phyloP scores from a whole-genome alignment of 2,329 filamentous ascomycete genomes.

The Neonectria faginata region DNA sequence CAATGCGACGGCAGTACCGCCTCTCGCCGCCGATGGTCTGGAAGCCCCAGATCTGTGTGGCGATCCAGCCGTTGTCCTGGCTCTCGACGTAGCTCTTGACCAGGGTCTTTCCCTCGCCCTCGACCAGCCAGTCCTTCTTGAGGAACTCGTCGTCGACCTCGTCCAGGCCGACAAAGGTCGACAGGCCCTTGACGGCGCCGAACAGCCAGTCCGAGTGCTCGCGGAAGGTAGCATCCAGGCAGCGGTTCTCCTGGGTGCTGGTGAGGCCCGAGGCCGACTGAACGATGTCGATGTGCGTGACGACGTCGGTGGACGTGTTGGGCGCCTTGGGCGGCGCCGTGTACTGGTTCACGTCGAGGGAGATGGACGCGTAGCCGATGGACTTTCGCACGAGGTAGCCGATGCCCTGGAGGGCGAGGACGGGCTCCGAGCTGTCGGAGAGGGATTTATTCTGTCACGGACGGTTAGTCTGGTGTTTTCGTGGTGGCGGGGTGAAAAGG shows the following conservation, averaged over 20 bases:
- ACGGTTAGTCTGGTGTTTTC: slow-evolving; percentile 2
- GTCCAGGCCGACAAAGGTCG: slow-evolving; percentile 60
- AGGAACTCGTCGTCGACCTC: slow-evolving; percentile 68
- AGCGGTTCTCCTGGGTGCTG: slow-evolving; percentile 69
- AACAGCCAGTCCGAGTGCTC: slow-evolving; percentile 84
- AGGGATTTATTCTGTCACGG: slow-evolving; percentile 75
- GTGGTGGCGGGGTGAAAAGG: background rate
- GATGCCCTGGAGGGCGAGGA: slow-evolving; percentile 79
- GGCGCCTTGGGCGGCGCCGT: slow-evolving; percentile 57
- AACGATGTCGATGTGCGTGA: slow-evolving; percentile 76
- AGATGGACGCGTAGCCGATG: slow-evolving; percentile 76
- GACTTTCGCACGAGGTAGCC: slow-evolving; percentile 79
- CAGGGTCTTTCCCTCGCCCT: slow-evolving; percentile 69
- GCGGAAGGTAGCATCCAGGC: slow-evolving; percentile 64
- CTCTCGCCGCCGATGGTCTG: slow-evolving; percentile 64
- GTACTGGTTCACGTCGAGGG: slow-evolving; percentile 71
- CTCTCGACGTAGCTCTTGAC: slow-evolving; percentile 73
- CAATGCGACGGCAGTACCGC: slow-evolving; percentile 64
- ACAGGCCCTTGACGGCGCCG: slow-evolving; percentile 74
- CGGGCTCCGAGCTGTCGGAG: slow-evolving; percentile 75
- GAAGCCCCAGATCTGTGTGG: slow-evolving; percentile 71
- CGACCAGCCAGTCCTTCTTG: slow-evolving; percentile 69
- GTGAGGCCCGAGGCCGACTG: slow-evolving; percentile 80
- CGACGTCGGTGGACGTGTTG: slow-evolving; percentile 52
- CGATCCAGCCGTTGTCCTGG: slow-evolving; percentile 65